Base-by-base conservation (phyloP, 2,329 filamentous ascomycete species). In the Aurifilum marmelostoma region DNA sequence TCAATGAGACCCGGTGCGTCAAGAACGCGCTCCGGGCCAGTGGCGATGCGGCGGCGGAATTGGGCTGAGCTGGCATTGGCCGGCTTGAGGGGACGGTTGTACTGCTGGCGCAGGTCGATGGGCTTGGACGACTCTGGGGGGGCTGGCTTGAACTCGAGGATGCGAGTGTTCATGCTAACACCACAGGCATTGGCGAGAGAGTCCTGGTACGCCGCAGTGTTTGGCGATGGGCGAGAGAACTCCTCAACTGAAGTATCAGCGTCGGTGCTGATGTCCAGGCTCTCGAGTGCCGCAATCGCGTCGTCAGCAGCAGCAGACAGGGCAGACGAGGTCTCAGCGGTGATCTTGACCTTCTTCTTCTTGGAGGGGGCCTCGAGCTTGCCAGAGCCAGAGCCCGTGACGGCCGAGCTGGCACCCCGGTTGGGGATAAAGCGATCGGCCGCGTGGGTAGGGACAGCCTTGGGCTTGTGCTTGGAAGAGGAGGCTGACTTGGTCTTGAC, bases 61-160 rank as follows among this genome's bases (percentile, higher is more conserved):
- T 97, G 94, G 41, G 94, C 93, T 63, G 93, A 91, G 76, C 87
- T 86, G 32, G 91, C 84, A 72, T 84, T 90, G 71, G 90, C 86
- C 27, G 92, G 85, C 86, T 93, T 97, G 72, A 99, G 87, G 47
- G 96, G 96, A 71, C 96, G 91, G 86, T 98, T 99, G 88, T 99
- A 99, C 80, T 99, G 96, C 72, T 96, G 93, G 69, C 96, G 92
- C 72, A 99, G 90, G 79, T 99, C 96, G 77, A 99, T 97, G 47
- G 96, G 96, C 87, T 97, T 97, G 43, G 94, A 97, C 8, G 96
- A 98, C 83, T 98, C 96, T 4, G 96, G 96, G n/a, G 96, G 89
- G 2, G 95, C 94, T 67, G 96, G 96, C 89, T 99, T 99, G 87
- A 97, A 99, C 70, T 96, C 92, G 65, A 99, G 91, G 75, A 99